Evolutionary conservation across 441 rosid genomes (phyloP).

Genomic region (Hura crepitans): DNA sequence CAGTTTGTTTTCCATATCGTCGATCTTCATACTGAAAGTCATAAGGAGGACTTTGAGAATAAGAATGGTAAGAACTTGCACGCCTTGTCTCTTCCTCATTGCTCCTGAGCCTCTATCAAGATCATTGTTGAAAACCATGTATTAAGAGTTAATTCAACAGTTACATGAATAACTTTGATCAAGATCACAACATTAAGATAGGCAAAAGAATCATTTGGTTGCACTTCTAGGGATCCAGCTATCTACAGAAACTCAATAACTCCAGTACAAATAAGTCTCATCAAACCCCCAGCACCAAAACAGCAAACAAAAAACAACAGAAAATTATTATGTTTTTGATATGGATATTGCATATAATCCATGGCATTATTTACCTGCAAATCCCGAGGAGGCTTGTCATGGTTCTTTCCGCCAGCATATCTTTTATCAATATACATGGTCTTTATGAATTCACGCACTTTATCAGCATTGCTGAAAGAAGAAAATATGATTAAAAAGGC

Average conservation of each 20-base stretch:
- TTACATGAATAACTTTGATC: constrained; percentile 17
- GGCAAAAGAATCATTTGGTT: neutral
- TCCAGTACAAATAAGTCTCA: neutral
- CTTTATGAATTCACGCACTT: constrained; percentile 84
- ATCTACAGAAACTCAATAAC: constrained; percentile 4
- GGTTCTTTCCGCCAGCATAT: constrained; percentile 62
- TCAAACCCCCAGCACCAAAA: neutral
- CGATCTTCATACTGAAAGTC: constrained; percentile 93
- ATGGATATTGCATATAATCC: neutral
- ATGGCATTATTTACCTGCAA: constrained; percentile 46
- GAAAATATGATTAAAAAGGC: constrained; percentile 17
- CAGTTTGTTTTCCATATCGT: constrained; percentile 66
- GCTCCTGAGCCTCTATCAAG: constrained; percentile 55
- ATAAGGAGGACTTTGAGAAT: constrained; percentile 97
- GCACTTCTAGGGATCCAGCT: neutral
- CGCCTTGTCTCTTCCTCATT: constrained; percentile 66
- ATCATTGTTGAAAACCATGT: constrained; percentile 24
- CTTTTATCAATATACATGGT: constrained; percentile 67
- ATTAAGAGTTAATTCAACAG: constrained; percentile 24
- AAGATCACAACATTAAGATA: constrained; percentile 12
- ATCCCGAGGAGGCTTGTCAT: constrained; percentile 73
- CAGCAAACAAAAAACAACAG: neutral
- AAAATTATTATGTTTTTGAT: neutral
- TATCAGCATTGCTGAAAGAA: constrained; percentile 61
- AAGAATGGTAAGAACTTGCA: constrained; percentile 95